Conservation (phyloP, 208 protist species). For the Herpetomonas muscarum region DNA sequence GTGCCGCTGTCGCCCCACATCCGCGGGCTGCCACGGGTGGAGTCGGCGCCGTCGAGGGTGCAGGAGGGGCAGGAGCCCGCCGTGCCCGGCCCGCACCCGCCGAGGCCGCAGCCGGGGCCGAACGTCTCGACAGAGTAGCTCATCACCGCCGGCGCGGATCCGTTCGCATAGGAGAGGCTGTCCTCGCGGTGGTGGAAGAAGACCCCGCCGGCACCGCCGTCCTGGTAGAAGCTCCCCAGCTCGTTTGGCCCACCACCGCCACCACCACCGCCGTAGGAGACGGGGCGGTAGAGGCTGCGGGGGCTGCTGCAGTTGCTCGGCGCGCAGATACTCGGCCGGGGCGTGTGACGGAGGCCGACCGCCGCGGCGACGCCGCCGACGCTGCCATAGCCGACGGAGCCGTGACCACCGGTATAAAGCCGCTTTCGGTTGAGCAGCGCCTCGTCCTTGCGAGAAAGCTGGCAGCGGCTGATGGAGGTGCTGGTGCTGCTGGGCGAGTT, state of each 20-base stretch:
- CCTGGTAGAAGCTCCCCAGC: background rate
- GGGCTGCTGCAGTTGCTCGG: background rate
- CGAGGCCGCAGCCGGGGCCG: background rate
- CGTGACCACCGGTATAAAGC: slow-evolving; percentile 1
- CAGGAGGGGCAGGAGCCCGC: background rate
- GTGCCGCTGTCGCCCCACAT: background rate
- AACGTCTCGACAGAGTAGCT: background rate
- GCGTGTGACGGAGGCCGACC: background rate
- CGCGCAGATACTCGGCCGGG: background rate
- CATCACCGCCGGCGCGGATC: background rate
- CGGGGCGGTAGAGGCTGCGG: slow-evolving; percentile 1
- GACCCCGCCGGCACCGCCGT: background rate
- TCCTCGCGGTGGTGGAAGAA: background rate
- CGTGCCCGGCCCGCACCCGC: background rate
- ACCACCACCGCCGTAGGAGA: background rate
- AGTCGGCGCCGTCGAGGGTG: background rate
- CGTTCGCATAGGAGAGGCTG: background rate
- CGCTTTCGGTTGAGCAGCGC: slow-evolving; percentile 8
- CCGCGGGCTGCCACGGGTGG: background rate
- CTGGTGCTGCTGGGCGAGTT: slow-evolving; percentile 11
- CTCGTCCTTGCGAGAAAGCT: slow-evolving; percentile 29
- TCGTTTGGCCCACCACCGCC: too few relatives aligned
- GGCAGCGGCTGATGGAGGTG: slow-evolving; percentile 17
- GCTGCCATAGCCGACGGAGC: background rate
- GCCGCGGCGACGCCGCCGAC: background rate